Evolutionary conservation across 1,284 basidiomycete genomes (phyloP), one percentile per base, ranked within the genome.

Genomic region (Sanghuangporus weigelae): DNA sequence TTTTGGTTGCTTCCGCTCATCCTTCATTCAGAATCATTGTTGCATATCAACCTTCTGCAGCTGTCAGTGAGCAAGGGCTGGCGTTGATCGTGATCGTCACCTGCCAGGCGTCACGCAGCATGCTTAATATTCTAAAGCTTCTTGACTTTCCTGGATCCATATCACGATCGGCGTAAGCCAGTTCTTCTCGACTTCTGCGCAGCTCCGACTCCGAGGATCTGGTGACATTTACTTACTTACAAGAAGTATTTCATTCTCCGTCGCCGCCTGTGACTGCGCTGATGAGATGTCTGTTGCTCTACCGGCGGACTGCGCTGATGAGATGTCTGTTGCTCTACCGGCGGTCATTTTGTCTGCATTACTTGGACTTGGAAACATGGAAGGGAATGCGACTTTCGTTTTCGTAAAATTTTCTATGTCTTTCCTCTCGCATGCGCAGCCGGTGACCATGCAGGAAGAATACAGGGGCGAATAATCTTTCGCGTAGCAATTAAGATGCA

Each of bases 201-300:
- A 40, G 57, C 48, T 59, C 57, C 57, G 57, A 38, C 53, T 53
- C 48, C 48, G 48, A 49, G 48, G 48, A 49, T 49, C 48, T 49
- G 21, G 16, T 21, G 16, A 44, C 42, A 12, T 31, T 31, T 2
- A 31, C 26, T 31, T 31, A 31, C 26, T 31, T 31, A 31, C 26
- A 31, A 31, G 26, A 31, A 31, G 26, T 5, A 2, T 31, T 31
- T 31, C 26, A 31, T 31, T 31, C 26, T 31, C 26, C 26, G 5
- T 31, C 23, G 23, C 23, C 3, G 23, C 23, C 23, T 2, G 23
- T 3, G 23, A 31, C 26, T 31, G 26, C 3, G 26, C 26, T 31
- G 26, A 31, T 5, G 3, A 31, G 26, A 31, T 31, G 26, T 31
- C 26, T 31, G 26, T 31, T 10, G 10, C 3, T 49, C 48, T 16